These are phyloP conservation scores for Xylaria curta DNA, from an alignment of 495 filamentous ascomycete genomes.

Conservation along the genomic window DNA sequence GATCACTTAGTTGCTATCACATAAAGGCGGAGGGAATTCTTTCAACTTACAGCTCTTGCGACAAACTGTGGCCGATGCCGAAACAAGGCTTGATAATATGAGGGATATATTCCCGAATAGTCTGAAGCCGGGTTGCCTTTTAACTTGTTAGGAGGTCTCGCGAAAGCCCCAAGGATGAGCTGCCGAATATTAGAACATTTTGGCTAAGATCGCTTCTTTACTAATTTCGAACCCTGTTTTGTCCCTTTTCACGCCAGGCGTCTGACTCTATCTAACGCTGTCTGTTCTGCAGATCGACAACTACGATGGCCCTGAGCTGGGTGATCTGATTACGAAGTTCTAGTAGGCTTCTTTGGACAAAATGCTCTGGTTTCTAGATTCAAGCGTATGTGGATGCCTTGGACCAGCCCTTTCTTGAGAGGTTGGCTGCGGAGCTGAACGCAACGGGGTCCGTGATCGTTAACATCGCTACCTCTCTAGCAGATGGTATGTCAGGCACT, in stretches of 20 bases:
- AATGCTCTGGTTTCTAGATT: constrained; percentile 80
- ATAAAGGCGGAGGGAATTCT: background rate
- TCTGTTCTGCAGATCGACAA: constrained; percentile 62
- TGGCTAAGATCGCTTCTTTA: constrained; percentile 58
- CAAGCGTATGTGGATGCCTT: constrained; percentile 76
- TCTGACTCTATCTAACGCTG: background rate
- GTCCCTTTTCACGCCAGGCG: background rate
- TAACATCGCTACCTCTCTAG: no score
- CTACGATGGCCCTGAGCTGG: constrained; percentile 68
- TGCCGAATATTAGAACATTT: constrained; percentile 70
- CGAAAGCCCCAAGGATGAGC: no score
- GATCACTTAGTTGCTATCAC: constrained; percentile 14
- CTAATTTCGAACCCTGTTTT: background rate
- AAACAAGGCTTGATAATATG: constrained; percentile 89
- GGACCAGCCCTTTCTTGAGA: constrained; percentile 72
- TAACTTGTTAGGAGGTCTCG: constrained; percentile 75
- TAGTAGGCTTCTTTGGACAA: constrained; percentile 80
- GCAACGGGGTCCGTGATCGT: no score
- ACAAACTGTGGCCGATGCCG: constrained; percentile 73
- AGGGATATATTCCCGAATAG: constrained; percentile 77
- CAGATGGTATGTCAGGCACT: no score
- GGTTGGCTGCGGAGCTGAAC: constrained; percentile 68
- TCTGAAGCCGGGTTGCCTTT: constrained; percentile 70
- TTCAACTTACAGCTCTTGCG: constrained; percentile 64
- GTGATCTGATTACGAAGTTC: constrained; percentile 69